Percentiles rank a stretch among this genome's conserved stretches.
phyloP scores from a whole-genome alignment of 768 basidiomycete species.

The Dioszegia crocea region DNA sequence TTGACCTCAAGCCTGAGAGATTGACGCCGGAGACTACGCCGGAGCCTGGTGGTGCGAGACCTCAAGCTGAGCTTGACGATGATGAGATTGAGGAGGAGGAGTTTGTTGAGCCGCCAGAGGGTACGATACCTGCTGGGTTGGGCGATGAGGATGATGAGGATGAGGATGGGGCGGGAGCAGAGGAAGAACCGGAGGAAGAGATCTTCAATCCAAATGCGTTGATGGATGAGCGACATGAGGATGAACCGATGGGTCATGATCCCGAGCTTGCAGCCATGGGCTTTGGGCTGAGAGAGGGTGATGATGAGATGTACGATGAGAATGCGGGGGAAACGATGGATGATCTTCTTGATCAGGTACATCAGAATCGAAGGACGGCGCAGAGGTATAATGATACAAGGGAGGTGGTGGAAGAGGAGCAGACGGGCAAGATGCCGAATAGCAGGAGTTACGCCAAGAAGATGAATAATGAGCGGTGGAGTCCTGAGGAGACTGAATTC shows the following conservation, averaged over 20 bases:
- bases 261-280: conserved; percentile 11
- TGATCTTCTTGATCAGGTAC: conserved; percentile 7
- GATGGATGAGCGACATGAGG: conserved; percentile 6
- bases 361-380: conserved; percentile 1
- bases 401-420: conserved; percentile 29
- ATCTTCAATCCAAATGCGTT: conserved; percentile 5
- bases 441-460: conserved; percentile 19
- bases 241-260: conserved; percentile 7
- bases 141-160: conserved; percentile 22
- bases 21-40: conserved; percentile 28
- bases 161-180: conserved; percentile 4
- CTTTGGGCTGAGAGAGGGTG: conserved; percentile 7
- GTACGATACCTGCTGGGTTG: no score
- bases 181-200: conserved; percentile 9
- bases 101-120: conserved; percentile 1
- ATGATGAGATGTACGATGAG: conserved; percentile 6
- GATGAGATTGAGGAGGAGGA: conserved; percentile 8
- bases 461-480: conserved; percentile 25
- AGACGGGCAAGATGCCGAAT: conserved; percentile 35
- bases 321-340: conserved; percentile 3
- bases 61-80: not conserved
- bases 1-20: conserved; percentile 27
- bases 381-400: conserved; percentile 6
- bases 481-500: conserved; percentile 32
- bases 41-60: conserved; percentile 18